Conservation (phyloP, 208 protist genomes). For the Vickermania ingenoplastis region DNA sequence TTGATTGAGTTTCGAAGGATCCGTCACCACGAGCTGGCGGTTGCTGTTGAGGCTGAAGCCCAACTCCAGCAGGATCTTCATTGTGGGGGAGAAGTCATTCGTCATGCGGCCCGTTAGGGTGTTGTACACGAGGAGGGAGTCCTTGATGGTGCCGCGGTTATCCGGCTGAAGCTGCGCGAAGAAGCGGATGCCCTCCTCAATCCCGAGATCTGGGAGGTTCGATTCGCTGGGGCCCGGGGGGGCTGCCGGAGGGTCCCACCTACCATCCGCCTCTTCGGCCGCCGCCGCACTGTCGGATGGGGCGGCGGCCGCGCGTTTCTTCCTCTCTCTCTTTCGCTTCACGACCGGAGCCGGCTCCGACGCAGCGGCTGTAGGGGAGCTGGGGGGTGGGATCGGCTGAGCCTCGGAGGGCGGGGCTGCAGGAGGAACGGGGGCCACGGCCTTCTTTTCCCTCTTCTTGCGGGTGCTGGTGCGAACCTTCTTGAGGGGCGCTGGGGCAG, state of each 20-base stretch:
- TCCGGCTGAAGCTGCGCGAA: background rate
- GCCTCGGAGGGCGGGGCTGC: background rate
- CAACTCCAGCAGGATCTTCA: constrained; percentile 45
- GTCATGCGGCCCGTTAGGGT: constrained; percentile 78
- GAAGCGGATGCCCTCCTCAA: background rate
- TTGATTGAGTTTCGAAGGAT: constrained; percentile 42
- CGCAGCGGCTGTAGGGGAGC: too few species aligned
- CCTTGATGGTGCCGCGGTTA: constrained; percentile 1
- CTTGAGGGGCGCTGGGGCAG: too few species aligned
- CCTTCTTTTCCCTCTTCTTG: too few species aligned
- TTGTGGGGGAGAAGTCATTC: constrained; percentile 47
- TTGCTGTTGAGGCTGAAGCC: constrained; percentile 72
- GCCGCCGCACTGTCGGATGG: too few species aligned
- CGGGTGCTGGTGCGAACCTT: too few species aligned
- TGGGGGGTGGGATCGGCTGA: too few species aligned
- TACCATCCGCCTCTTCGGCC: too few species aligned
- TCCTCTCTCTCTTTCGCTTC: background rate
- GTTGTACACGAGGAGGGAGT: constrained; percentile 68
- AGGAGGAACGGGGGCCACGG: background rate
- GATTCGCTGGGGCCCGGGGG: too few species aligned
- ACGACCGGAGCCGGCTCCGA: too few species aligned
- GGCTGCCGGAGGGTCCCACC: too few species aligned
- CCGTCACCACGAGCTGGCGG: constrained; percentile 52
- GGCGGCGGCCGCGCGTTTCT: background rate
- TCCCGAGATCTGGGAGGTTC: background rate